Base-by-base conservation (phyloP, 352 stramenopile species). In the Phytophthora sansomeana region DNA sequence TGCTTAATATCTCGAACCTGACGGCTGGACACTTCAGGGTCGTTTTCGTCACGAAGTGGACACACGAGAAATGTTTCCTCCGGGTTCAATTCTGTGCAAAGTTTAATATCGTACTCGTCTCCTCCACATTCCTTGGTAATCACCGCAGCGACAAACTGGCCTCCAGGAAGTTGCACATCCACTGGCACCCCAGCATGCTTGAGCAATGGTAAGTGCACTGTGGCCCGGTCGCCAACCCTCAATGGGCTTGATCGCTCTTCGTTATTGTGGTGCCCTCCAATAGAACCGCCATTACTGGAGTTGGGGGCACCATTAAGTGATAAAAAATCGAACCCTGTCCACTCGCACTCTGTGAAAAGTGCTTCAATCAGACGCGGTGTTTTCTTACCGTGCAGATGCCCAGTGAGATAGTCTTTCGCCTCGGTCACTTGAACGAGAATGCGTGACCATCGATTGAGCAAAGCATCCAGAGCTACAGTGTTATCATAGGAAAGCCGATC, bases 321-420 rank as follows among this genome's bases (percentile, higher is more conserved):
- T 7, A 54, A 64, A 14, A 81, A 72, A 38, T 91, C 80, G 28
- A 87, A 85, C 6, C 80, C 84, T 7, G 72, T 89, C 84, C 84
- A 92, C 32, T 92, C 77, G 35, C 84, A 92, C 29, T 87, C 72
- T 2, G 69, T 80, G 28, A 89, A 85, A 6, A 92, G 73, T 3
- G 64, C 46, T 24, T 75, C 62, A 19, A 92, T 80, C 8, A 92
- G 52, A n/a, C 75, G 65, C 11, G 84, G 81, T 1, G 81, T 92
- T 24, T 89, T 72, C 19, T 80, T 74, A 11, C 84, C 84, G 46
- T 91, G 80, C 1, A 91, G 58, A 48, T 87, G 76, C 0, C 81
- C 84, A 30, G 82, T 75, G 19, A 90, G 55, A 43, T 91, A 83
- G 4, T 58, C 74, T 60, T 91, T 92, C 0, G 81, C 77, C 13